Evolutionary conservation across 768 basidiomycete species (phyloP), one percentile per base, ranked within the genome.

Genomic region (Leucocoprinus sp.): DNA sequence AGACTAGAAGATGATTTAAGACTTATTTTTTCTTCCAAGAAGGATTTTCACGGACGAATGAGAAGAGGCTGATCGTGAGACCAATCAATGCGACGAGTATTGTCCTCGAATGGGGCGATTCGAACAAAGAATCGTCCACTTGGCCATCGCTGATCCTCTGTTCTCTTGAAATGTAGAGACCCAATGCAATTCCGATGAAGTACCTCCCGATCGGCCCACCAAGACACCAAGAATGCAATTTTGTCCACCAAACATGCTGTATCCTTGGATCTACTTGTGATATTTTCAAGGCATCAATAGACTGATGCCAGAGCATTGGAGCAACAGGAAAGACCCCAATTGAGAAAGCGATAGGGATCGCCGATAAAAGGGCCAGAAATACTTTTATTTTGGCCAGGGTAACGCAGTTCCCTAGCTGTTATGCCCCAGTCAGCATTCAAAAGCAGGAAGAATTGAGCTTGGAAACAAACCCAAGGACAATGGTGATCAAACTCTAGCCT

Each of bases 401-500:
- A 12, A 70, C 60, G 46, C 70, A 72, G 41, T 69, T 72, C 19
- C 70, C 70, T 14, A 69, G 51, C 68, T 71, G 23, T 5, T 11
- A 14, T 14, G 11, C 11, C 22, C 14, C 1, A 5, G 14, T 39
- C n/a, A 37, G 28, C 17, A n/a, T 37, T 19, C 17, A 26, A 18
- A 28, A 19, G 4, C 41, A 29, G 2, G 37, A 26, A 11, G 37
- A 26, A 11, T 45, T 23, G 11, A 39, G 18, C 11, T 33, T 39
- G 18, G 27, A 8, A n/a, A 49, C 58, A 22, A 43, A 70, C 70
- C 70, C 70, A 72, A 24, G 70, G 66, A 50, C 70, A 72, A 51
- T 72, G 70, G 51, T 72, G 70, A 49, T 72, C 69, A 50, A 69
- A 70, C 22, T 64, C 64, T 31, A 69, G 55, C 24, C 70, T 61